Evolutionary conservation across 2,329 filamentous ascomycete species (phyloP).

Genomic region (Ophiostoma ulmi): DNA sequence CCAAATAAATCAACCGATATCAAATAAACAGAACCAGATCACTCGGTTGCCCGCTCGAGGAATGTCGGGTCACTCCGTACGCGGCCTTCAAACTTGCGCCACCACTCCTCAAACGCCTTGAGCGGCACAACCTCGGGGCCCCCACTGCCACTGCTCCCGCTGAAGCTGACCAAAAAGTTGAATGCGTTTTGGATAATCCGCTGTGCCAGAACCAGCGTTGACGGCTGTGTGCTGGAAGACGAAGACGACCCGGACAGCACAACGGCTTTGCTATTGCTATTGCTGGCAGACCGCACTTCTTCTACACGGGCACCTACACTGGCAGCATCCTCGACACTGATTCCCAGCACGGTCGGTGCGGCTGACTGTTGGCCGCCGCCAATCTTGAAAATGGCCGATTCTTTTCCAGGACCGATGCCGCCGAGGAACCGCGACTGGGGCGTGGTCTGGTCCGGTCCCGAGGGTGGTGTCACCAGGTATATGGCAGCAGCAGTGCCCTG

Average conservation of each 20-base stretch:
- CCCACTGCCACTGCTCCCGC: conserved; percentile 44
- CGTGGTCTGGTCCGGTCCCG: conserved; percentile 36
- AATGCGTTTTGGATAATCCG: conserved; percentile 95
- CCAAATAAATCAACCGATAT: not conserved
- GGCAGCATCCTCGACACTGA: conserved; percentile 71
- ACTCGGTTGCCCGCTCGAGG: conserved; percentile 56
- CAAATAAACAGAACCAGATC: not conserved
- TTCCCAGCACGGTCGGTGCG: conserved; percentile 57
- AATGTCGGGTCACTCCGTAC: conserved; percentile 84
- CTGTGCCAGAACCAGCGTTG: conserved; percentile 77
- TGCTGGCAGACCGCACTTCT: conserved; percentile 43
- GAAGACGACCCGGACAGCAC: not conserved
- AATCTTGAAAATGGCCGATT: conserved; percentile 85
- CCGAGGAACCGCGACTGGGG: conserved; percentile 63
- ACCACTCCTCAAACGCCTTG: conserved; percentile 95
- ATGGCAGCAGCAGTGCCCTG: conserved; percentile 77
- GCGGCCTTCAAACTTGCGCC: conserved; percentile 88
- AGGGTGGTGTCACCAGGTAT: conserved; percentile 61
- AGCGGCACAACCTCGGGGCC: conserved; percentile 82
- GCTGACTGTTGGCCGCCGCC: conserved; percentile 32
- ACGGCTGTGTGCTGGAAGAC: conserved; percentile 14
- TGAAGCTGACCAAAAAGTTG: conserved; percentile 90
- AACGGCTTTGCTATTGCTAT: conserved; percentile 36
- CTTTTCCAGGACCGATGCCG: conserved; percentile 82
- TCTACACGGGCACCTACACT: conserved; percentile 67